Base-by-base conservation (phyloP, 495 filamentous ascomycete species). In the Podospora comata region DNA sequence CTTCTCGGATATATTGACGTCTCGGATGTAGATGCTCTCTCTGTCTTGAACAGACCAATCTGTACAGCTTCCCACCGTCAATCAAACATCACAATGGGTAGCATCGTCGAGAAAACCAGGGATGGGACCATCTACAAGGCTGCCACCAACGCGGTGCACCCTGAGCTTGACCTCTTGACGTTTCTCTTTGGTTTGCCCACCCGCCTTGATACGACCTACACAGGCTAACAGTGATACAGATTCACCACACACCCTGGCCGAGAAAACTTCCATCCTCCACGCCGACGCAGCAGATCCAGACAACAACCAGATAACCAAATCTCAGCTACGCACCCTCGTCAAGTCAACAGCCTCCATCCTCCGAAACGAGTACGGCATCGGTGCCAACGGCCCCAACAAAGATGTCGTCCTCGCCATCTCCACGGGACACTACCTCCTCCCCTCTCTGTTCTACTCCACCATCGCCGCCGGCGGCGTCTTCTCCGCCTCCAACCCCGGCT, bases 71-170 rank as follows among this genome's bases (percentile, higher is more conserved):
- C 9, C 39, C 9, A 48, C 9, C 39, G 18, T 48, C 39, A 11
- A 48, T 11, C 15, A 18, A 16, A 3, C 39, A 5, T 48, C 23
- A 59, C 11, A 23, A 71, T 72, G 65, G 32, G 55, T 13, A 68
- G 32, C 84, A 89, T 86, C 74, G 80, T 93, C 74, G 85, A 94
- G 72, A 97, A 94, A 82, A 94, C 93, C 80, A 89, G 85, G 75
- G 96, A 95, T 83, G 96, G 97, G 72, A 92, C 96, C 77, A 92
- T 92, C 78, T 97, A 92, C 86, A 96, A 96, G 84, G 94, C 93
- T 15, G 91, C 92, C 13, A 71, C 34, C 54, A 44, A 5, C 3
- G 55, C 23, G 58, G 69, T n/a, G 53, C 13, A 65, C 6, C 68
- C 69, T 3, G 34, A 67, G 19, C 60, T 68, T 13, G 69, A 71